These are phyloP conservation scores for Irpex sp. DNA, from an alignment of 1,284 basidiomycete genomes.

Conservation along the genomic window DNA sequence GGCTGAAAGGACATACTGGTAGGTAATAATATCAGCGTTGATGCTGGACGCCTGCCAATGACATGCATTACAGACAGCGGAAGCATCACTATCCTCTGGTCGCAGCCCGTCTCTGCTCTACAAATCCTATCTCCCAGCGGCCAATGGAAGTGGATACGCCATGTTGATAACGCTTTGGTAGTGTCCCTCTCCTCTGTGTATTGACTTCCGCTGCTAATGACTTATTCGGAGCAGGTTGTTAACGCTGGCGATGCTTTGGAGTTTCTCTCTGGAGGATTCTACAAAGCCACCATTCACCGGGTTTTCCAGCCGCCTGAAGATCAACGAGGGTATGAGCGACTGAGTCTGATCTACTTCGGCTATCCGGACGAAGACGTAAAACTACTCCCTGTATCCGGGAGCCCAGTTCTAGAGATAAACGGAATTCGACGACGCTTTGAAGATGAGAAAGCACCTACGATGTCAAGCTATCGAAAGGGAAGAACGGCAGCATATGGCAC, in stretches of 20 bases:
- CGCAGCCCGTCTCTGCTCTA: conserved; percentile 54
- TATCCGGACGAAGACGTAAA: conserved; percentile 28
- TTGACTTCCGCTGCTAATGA: background rate
- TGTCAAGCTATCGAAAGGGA: conserved; percentile 37
- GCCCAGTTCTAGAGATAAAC: conserved; percentile 27
- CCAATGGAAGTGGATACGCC: conserved; percentile 55
- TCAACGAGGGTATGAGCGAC: conserved; percentile 37
- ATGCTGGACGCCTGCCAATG: background rate
- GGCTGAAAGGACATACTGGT: conserved; percentile 62
- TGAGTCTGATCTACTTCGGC: conserved; percentile 42
- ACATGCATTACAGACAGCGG: conserved; percentile 41
- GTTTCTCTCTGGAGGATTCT: conserved; percentile 42
- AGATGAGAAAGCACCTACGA: conserved; percentile 33
- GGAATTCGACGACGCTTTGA: conserved; percentile 31
- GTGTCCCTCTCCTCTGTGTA: conserved; percentile 8
- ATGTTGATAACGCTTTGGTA: conserved; percentile 58
- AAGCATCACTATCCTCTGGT: conserved; percentile 51
- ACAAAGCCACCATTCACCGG: conserved; percentile 39
- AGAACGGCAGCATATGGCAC: conserved; percentile 34
- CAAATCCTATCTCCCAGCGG: conserved; percentile 52
- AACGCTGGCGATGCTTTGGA: conserved; percentile 41
- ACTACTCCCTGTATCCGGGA: conserved; percentile 26
- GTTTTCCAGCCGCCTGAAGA: conserved; percentile 47
- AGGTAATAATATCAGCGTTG: background rate
- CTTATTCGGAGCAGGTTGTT: conserved; percentile 25